A percentile compares a stretch with the other conserved stretches of the same genome.
phyloP scores from a whole-genome alignment of 1,139 yeast species.

The Schizosaccharomyces versatilis region DNA sequence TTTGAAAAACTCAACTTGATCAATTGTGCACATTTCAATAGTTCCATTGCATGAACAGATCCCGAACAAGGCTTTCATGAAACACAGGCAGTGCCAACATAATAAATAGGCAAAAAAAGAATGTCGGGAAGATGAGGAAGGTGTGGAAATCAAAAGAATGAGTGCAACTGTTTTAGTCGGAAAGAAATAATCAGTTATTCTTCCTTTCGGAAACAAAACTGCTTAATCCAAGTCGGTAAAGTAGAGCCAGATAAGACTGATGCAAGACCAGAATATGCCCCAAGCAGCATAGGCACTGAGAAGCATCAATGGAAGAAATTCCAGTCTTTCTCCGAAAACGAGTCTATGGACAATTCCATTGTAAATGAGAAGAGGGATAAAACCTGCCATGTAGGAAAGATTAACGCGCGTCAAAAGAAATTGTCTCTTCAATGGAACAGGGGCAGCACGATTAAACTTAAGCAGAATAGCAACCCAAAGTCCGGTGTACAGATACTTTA shows the following conservation, averaged over 20 bases:
- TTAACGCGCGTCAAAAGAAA: conserved; percentile 53
- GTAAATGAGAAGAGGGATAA: conserved; percentile 37
- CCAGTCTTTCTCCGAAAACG: conserved; percentile 16
- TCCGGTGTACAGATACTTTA: conserved; percentile 57
- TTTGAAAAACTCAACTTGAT: too few species aligned
- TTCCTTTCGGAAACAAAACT: neutral
- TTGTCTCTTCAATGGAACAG: conserved; percentile 24
- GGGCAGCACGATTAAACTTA: conserved; percentile 31
- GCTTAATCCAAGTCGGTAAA: conserved; percentile 19
- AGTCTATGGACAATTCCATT: conserved; percentile 9
- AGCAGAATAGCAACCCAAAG: conserved; percentile 70
- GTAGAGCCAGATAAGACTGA: conserved; percentile 70
- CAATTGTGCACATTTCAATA: too few species aligned
- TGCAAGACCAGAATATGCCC: conserved; percentile 76
- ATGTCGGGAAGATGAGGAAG: too few species aligned
- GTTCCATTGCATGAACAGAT: too few species aligned
- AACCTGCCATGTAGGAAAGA: conserved; percentile 42
- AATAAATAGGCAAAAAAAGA: too few species aligned
- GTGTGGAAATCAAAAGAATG: too few species aligned
- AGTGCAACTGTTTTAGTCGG: too few species aligned
- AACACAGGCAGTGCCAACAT: too few species aligned
- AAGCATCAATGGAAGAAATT: conserved; percentile 59
- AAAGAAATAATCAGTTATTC: neutral
- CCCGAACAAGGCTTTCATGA: too few species aligned
- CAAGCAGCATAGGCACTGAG: conserved; percentile 69